Evolutionary conservation across 2,329 filamentous ascomycete genomes (phyloP).

Genomic region (Harringtonia lauricola): DNA sequence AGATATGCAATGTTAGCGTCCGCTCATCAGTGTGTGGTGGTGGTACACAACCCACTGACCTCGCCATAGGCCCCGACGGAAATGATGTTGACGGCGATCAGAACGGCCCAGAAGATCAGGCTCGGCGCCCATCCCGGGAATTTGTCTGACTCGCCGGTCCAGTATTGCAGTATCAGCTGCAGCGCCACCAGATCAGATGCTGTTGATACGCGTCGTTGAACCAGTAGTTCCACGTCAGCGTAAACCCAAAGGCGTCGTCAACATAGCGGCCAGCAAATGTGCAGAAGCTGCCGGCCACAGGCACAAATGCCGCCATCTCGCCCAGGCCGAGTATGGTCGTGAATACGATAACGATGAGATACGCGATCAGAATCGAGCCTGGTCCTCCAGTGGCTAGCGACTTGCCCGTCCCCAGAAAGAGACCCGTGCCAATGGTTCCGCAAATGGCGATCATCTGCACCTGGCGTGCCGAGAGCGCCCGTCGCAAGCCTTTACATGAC

Average conservation of each 20-base stretch:
- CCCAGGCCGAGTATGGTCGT: slow-evolving; percentile 60
- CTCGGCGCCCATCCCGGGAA: slow-evolving; percentile 55
- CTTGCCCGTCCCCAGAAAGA: slow-evolving; percentile 52
- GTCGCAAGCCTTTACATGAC: slow-evolving; percentile 34
- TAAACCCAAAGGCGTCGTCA: slow-evolving; percentile 60
- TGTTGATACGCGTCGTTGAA: slow-evolving; percentile 54
- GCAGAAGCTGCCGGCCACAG: slow-evolving; percentile 68
- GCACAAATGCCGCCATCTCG: slow-evolving; percentile 70
- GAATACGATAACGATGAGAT: slow-evolving; percentile 62
- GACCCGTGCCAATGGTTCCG: slow-evolving; percentile 47
- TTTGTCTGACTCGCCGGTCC: slow-evolving; percentile 46
- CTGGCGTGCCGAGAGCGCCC: slow-evolving; percentile 48
- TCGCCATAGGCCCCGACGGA: slow-evolving; percentile 66
- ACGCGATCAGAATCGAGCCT: slow-evolving; percentile 55
- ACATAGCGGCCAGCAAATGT: slow-evolving; percentile 60
- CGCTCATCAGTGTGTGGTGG: too few relatives aligned
- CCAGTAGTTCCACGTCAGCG: slow-evolving; percentile 83
- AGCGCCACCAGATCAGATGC: slow-evolving; percentile 50
- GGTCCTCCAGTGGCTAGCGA: slow-evolving; percentile 53
- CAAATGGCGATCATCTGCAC: slow-evolving; percentile 58
- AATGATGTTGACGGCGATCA: slow-evolving; percentile 59
- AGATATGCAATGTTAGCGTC: too few relatives aligned
- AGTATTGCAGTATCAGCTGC: slow-evolving; percentile 65
- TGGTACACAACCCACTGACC: too few relatives aligned
- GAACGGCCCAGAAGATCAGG: slow-evolving; percentile 64